A percentile compares a stretch with the other conserved stretches of the same genome.
Conservation (phyloP, 768 basidiomycete genomes). For the Lactarius pseudohatsudake region DNA sequence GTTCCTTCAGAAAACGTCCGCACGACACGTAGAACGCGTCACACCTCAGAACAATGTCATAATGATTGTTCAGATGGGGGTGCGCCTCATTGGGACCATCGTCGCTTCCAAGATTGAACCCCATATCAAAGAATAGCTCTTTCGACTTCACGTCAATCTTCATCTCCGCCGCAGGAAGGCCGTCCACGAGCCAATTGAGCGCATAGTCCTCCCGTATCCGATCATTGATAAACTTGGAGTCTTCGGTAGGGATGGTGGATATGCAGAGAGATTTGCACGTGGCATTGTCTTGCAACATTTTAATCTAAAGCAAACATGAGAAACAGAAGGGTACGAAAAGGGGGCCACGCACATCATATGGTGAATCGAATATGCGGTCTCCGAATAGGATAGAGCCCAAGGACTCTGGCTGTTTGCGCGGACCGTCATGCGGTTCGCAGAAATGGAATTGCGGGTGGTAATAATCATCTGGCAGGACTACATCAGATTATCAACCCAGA, state of each 20-base stretch:
- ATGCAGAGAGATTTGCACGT: slow-evolving; percentile 79
- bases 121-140: slow-evolving; percentile 91
- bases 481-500: slow-evolving; percentile 2
- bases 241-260: slow-evolving; percentile 57
- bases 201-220: slow-evolving; percentile 92
- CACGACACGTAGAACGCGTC: slow-evolving; percentile 22
- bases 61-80: slow-evolving; percentile 90
- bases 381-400: slow-evolving; percentile 96
- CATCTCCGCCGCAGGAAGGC: slow-evolving; percentile 92
- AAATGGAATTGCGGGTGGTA: slow-evolving; percentile 86
- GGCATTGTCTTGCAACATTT: slow-evolving; percentile 73
- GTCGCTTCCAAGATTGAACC: slow-evolving; percentile 86
- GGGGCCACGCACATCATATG: slow-evolving; percentile 66
- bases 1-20: slow-evolving; percentile 16
- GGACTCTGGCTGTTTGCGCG: slow-evolving; percentile 74
- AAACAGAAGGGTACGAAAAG: slow-evolving; percentile 8
- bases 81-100: slow-evolving; percentile 54
- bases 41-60: slow-evolving; percentile 78
- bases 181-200: slow-evolving; percentile 93
- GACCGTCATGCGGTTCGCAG: slow-evolving; percentile 75
- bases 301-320: slow-evolving; percentile 49
- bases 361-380: slow-evolving; percentile 90
- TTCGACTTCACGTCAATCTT: slow-evolving; percentile 74
- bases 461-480: slow-evolving; percentile 70
- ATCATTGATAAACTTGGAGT: slow-evolving; percentile 88